Percentiles rank a stretch among this genome's conserved stretches.
Evolutionary conservation across 140 eudicot genomes (phyloP).

Genomic region (Ambrosia hybrid): DNA sequence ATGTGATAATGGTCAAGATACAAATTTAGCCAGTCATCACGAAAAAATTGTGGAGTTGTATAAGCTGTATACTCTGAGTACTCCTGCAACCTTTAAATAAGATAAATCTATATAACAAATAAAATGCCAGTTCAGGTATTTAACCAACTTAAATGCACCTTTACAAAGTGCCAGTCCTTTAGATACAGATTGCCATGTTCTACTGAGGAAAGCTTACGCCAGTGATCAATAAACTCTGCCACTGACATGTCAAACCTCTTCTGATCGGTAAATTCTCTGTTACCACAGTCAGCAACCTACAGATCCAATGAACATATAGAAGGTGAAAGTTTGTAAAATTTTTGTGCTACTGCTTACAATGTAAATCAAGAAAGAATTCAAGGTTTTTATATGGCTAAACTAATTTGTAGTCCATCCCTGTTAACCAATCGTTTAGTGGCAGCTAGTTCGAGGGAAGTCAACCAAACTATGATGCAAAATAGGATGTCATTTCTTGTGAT

Average conservation of each 20-base stretch:
- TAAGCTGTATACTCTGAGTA: constrained; percentile 86
- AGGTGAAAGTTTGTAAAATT: background rate
- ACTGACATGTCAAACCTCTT: constrained; percentile 76
- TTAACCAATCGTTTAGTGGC: background rate
- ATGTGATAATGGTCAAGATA: constrained; percentile 81
- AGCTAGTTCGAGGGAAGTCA: background rate
- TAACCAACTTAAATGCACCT: constrained; percentile 43
- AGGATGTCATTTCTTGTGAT: background rate
- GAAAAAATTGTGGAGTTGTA: constrained; percentile 60
- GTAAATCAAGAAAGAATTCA: background rate
- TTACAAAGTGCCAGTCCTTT: constrained; percentile 98
- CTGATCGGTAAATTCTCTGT: constrained; percentile 75
- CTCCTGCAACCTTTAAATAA: constrained; percentile 58
- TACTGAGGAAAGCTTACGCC: constrained; percentile 39
- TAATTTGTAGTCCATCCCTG: background rate
- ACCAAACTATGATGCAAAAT: background rate
- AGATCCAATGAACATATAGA: background rate
- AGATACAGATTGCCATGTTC: constrained; percentile 48
- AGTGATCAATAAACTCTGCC: constrained; percentile 59
- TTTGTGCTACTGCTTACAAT: background rate
- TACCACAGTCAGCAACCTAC: constrained; percentile 89
- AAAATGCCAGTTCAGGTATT: background rate
- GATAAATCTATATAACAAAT: constrained; percentile 9
- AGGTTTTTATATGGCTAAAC: background rate
- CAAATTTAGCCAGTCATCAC: constrained; percentile 92